A percentile compares a stretch with the other conserved stretches of the same genome.
Evolutionary conservation across 306 rosid species (phyloP).

Genomic region (Cucurbita pepo): DNA sequence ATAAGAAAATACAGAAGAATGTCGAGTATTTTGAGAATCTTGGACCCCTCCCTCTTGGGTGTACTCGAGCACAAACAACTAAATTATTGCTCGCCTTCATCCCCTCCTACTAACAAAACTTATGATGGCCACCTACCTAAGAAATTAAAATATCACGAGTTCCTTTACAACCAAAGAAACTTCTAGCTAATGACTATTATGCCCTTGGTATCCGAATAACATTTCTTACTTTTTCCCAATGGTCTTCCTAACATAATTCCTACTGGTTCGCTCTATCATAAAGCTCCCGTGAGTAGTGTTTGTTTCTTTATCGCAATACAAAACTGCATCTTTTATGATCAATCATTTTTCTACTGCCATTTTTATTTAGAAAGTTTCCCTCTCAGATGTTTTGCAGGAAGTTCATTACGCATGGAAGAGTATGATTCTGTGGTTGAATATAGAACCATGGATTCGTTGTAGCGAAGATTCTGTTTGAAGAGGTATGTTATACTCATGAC

Average conservation of each 20-base stretch:
- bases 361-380: background rate
- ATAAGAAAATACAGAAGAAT: background rate
- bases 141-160: background rate
- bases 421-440: conserved; percentile 42
- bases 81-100: background rate
- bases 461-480: background rate
- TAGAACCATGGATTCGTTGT: background rate
- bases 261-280: background rate
- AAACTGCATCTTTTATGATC: background rate
- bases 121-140: background rate
- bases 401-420: conserved; percentile 33
- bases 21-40: background rate
- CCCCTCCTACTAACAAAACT: background rate
- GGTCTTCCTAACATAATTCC: background rate
- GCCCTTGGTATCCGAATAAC: background rate
- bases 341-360: background rate
- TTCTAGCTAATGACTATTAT: background rate
- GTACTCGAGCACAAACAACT: background rate
- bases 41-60: background rate
- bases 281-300: background rate
- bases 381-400: conserved; percentile 40
- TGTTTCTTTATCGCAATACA: background rate
- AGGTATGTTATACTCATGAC: background rate
- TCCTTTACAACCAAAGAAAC: background rate
- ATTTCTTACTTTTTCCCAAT: too few relatives aligned